Evolutionary conservation across 257 asterid species (phyloP), one percentile per base, ranked within the genome.

Genomic region (Solanum boliviense): DNA sequence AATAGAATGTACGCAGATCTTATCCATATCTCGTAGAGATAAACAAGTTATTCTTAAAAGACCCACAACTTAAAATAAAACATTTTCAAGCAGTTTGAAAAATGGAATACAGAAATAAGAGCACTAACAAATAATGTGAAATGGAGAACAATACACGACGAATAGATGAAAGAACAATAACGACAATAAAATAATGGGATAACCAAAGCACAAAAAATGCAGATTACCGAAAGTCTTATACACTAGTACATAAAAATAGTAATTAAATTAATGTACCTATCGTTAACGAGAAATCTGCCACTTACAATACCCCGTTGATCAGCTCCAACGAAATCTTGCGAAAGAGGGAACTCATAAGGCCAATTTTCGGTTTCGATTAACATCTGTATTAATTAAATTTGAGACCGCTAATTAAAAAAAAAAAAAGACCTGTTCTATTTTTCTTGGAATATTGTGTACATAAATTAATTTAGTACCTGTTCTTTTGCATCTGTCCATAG

Each of bases 261-360:
- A 52, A 52, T 7, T 52, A 16, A 29, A 15, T 27, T 18, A 81
- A 78, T 23, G 21, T 86, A 94, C 96, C 92, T 52, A 83, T 95
- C 98, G 70, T 27, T 91, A 73, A 95, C 92, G 65, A 91, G 90
- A 71, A 95, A 88, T 85, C 91, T 89, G 38, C 98, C 98, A 6
- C 67, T 83, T 36, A 95, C 83, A 10, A 75, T 62, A 75, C 96
- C 98, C 67, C 98, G 93, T 84, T 90, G 91, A 56, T 88, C 44
- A 11, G 94, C 74, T 76, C 89, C 86, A 36, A 92, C 13, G 16
- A 91, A 94, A 70, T 95, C 95, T 2, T 20, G 39, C 2, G 98
- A 95, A 41, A 68, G 86, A 41, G 96, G 96, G 68, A 96, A 96
- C 75, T 36, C 35, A 39, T 95, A 94, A 3, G 98, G 98, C 96